phyloP scores from a whole-genome alignment of 2,329 filamentous ascomycete species.

The Domatiomyces globalis region DNA sequence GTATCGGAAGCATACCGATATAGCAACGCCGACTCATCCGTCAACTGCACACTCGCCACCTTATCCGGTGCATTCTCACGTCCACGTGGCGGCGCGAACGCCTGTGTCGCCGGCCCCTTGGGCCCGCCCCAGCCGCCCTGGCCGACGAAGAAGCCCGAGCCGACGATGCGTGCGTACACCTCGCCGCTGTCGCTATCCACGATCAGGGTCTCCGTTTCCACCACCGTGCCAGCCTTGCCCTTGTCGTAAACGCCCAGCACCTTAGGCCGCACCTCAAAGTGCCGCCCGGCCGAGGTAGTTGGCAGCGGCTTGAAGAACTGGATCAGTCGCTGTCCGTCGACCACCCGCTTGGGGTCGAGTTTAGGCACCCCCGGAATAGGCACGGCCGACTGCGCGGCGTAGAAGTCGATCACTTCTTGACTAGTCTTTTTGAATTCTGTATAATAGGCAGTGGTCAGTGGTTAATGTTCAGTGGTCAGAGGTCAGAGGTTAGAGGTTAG shows the following conservation, averaged over 20 bases:
- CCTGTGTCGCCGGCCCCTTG: constrained; percentile 68
- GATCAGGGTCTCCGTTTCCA: constrained; percentile 64
- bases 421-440: constrained; percentile 61
- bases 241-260: constrained; percentile 83
- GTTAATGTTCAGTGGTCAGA: too few species aligned
- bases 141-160: constrained; percentile 64
- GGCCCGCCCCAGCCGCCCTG: constrained; percentile 80
- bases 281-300: constrained; percentile 51
- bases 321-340: constrained; percentile 74
- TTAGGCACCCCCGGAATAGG: constrained; percentile 63
- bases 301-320: constrained; percentile 65
- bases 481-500: too few species aligned
- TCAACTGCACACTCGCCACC: constrained; percentile 56
- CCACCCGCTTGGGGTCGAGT: constrained; percentile 58
- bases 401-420: constrained; percentile 73
- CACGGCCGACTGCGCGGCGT: constrained; percentile 50
- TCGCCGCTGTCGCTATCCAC: constrained; percentile 57
- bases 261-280: constrained; percentile 63
- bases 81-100: constrained; percentile 61
- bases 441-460: neutral
- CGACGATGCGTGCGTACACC: constrained; percentile 54
- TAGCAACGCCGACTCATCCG: constrained; percentile 55
- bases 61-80: constrained; percentile 50
- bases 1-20: constrained; percentile 40
- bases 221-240: constrained; percentile 65